These are phyloP conservation scores for Toxoplasma gondii DNA, from an alignment of 169 alveolate genomes.

Conservation along the genomic window DNA sequence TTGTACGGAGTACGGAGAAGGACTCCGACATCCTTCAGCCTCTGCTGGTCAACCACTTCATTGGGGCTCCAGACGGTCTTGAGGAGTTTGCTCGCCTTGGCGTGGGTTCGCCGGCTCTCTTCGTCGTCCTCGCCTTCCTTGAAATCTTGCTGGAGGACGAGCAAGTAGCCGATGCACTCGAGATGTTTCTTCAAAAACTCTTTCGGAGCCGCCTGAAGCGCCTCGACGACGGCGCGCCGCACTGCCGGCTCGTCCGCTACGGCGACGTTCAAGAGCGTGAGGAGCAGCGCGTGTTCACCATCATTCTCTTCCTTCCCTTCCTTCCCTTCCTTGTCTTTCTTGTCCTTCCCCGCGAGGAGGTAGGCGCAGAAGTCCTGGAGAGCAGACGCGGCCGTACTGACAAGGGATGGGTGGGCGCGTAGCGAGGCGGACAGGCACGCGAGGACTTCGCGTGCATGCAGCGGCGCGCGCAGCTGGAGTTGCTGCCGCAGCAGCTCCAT, in stretches of 20 bases:
- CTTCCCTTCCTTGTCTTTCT: neutral
- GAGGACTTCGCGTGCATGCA: conserved; percentile 40
- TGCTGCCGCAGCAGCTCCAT: conserved; percentile 65
- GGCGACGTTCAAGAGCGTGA: conserved; percentile 15
- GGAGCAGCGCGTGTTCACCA: neutral
- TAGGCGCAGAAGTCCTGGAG: conserved; percentile 17
- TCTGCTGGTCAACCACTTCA: neutral
- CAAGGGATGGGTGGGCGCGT: conserved; percentile 35
- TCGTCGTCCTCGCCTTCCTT: conserved; percentile 4
- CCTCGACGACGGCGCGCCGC: conserved; percentile 35
- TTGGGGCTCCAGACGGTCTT: neutral
- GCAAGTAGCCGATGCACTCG: conserved; percentile 12
- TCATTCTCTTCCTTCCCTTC: neutral
- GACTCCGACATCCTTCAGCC: conserved; percentile 5
- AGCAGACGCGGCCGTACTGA: conserved; percentile 13
- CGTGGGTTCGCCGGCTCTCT: neutral
- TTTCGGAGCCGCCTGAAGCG: conserved; percentile 5
- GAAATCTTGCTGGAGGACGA: neutral
- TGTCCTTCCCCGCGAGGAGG: conserved; percentile 14
- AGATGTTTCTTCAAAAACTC: neutral
- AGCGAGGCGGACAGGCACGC: conserved; percentile 52
- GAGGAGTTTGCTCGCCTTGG: neutral
- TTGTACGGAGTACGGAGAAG: neutral
- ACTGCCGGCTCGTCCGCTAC: neutral
- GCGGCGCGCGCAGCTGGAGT: conserved; percentile 46